These are phyloP conservation scores for Mycena olivaceomarginata DNA, from an alignment of 768 basidiomycete species.

Conservation along the genomic window DNA sequence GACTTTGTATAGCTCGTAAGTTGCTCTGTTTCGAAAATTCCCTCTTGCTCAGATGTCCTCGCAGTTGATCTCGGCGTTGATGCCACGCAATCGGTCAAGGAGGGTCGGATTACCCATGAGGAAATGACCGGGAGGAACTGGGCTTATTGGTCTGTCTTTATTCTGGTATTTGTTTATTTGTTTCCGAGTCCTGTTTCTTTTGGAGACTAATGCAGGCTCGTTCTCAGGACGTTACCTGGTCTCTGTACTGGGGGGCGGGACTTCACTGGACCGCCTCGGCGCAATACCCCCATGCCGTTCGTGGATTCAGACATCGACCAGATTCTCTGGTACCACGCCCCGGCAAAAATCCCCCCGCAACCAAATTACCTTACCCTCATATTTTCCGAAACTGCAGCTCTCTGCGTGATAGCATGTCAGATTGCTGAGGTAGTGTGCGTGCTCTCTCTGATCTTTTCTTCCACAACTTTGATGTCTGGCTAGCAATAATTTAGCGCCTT, in stretches of 20 bases:
- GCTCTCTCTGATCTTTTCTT: background rate
- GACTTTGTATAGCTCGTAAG: slow-evolving; percentile 37
- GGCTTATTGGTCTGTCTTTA: slow-evolving; percentile 62
- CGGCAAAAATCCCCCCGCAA: slow-evolving; percentile 50
- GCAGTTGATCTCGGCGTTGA: slow-evolving; percentile 63
- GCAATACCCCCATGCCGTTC: slow-evolving; percentile 56
- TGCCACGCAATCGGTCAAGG: slow-evolving; percentile 59
- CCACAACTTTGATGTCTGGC: background rate
- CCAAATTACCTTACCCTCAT: slow-evolving; percentile 48
- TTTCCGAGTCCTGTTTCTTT: background rate
- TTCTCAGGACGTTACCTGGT: slow-evolving; percentile 63
- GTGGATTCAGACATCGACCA: slow-evolving; percentile 57
- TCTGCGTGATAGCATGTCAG: slow-evolving; percentile 53
- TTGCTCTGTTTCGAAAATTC: background rate
- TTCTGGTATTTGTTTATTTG: slow-evolving; percentile 42
- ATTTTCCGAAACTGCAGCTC: slow-evolving; percentile 55
- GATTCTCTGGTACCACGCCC: slow-evolving; percentile 54
- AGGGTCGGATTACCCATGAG: slow-evolving; percentile 57
- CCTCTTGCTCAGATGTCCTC: background rate
- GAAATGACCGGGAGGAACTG: slow-evolving; percentile 63
- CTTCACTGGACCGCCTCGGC: slow-evolving; percentile 53
- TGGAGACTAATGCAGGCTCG: background rate
- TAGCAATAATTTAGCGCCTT: slow-evolving; percentile 16
- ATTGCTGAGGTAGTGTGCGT: slow-evolving; percentile 60
- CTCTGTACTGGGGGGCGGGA: slow-evolving; percentile 66